A percentile compares a stretch with the other conserved stretches of the same genome.
phyloP scores from a whole-genome alignment of 768 basidiomycete species.

The Mrakia frigida region DNA sequence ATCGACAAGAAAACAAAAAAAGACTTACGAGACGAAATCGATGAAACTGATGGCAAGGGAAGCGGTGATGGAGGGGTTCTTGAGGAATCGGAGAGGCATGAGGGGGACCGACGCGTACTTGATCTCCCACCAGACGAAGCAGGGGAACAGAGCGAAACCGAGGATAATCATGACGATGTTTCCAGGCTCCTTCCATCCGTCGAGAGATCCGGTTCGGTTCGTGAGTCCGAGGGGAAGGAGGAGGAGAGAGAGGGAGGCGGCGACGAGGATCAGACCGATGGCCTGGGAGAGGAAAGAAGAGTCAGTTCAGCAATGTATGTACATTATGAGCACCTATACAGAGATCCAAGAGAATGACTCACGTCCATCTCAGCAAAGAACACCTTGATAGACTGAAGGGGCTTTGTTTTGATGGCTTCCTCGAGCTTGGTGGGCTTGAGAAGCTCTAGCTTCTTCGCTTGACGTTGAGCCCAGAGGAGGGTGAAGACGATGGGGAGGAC shows the following conservation, averaged over 20 bases:
- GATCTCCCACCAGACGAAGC: slow-evolving; percentile 45
- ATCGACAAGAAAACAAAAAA: no score
- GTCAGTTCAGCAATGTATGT: slow-evolving; percentile 11
- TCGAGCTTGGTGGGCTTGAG: neutral
- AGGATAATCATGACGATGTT: slow-evolving; percentile 35
- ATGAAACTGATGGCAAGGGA: slow-evolving; percentile 58
- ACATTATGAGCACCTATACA: no score
- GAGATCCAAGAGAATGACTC: neutral
- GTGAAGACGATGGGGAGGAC: slow-evolving; percentile 43
- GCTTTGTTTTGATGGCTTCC: neutral
- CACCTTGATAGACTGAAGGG: slow-evolving; percentile 9
- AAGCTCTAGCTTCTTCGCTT: slow-evolving; percentile 36
- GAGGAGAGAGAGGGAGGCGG: slow-evolving; percentile 42
- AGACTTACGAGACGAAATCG: slow-evolving; percentile 42
- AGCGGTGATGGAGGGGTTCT: slow-evolving; percentile 57
- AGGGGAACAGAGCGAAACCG: slow-evolving; percentile 38
- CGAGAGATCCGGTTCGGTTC: slow-evolving; percentile 24
- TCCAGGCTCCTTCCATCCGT: slow-evolving; percentile 41
- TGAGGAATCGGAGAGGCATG: slow-evolving; percentile 57
- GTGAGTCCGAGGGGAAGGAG: slow-evolving; percentile 44
- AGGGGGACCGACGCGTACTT: slow-evolving; percentile 57
- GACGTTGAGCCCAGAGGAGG: slow-evolving; percentile 44
- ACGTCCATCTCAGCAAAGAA: slow-evolving; percentile 6
- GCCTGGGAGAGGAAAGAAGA: slow-evolving; percentile 39
- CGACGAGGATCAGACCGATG: slow-evolving; percentile 42